phyloP scores from a whole-genome alignment of 2,329 filamentous ascomycete genomes.

The Nothophoma quercina region DNA sequence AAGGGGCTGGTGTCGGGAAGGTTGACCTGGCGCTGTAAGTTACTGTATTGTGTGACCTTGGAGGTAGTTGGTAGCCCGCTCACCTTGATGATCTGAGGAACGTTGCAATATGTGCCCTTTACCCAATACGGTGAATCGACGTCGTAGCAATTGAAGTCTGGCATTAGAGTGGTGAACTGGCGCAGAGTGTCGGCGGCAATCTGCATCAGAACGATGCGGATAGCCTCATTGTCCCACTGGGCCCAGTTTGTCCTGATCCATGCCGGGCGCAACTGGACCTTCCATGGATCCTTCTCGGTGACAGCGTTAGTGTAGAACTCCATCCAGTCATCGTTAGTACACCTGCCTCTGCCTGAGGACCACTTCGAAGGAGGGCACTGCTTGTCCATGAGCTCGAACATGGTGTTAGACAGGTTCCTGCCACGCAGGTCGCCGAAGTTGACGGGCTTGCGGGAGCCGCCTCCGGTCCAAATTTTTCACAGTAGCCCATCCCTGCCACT shows the following conservation, averaged over 20 bases:
- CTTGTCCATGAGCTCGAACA: background rate
- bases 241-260: background rate
- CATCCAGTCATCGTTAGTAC: background rate
- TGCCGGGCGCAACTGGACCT: background rate
- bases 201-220: background rate
- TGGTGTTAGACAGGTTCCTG: background rate
- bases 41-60: too few relatives aligned
- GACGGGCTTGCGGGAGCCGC: background rate
- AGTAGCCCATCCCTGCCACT: background rate
- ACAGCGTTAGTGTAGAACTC: background rate
- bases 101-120: constrained; percentile 4
- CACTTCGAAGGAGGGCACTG: background rate
- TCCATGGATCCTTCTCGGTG: background rate
- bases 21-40: background rate
- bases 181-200: constrained; percentile 1
- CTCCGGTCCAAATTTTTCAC: constrained; percentile 6
- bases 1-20: too few relatives aligned
- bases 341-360: background rate
- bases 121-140: background rate
- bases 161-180: background rate
- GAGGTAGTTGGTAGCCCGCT: too few relatives aligned
- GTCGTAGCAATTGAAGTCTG: constrained; percentile 2
- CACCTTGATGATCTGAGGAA: constrained; percentile 3
- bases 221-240: background rate
- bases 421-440: constrained; percentile 6